These are phyloP conservation scores for Metschnikowia similis DNA, from an alignment of 805 yeast genomes.

Conservation along the genomic window DNA sequence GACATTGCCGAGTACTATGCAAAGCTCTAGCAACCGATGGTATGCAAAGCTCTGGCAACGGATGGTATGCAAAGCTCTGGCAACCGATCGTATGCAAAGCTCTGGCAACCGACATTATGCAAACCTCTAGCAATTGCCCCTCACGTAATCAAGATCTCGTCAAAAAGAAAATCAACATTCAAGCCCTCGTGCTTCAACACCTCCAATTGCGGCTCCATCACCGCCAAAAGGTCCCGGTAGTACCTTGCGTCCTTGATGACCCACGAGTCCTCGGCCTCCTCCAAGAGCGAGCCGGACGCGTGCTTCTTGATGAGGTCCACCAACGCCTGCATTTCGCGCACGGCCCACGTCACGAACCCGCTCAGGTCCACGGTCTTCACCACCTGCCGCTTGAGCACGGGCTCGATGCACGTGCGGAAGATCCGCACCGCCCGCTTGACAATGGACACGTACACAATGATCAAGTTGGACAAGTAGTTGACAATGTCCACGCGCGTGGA, in stretches of 20 bases:
- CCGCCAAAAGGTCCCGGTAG: constrained; percentile 52
- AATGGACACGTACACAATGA: constrained; percentile 35
- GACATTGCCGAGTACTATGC: constrained; percentile 58
- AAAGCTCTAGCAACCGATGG: too few species aligned
- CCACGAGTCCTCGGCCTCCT: constrained; percentile 12
- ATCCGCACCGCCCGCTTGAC: constrained; percentile 47
- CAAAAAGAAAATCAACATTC: constrained; percentile 68
- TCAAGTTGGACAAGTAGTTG: constrained; percentile 37
- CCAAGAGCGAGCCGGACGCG: constrained; percentile 52
- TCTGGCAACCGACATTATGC: too few species aligned
- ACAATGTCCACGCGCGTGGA: constrained; percentile 41
- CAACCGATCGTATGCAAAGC: too few species aligned
- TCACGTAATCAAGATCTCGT: constrained; percentile 28
- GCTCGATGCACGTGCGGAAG: constrained; percentile 50
- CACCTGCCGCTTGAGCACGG: constrained; percentile 25
- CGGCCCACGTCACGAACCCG: constrained; percentile 72
- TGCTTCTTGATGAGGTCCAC: constrained; percentile 61
- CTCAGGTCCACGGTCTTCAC: constrained; percentile 30
- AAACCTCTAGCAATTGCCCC: too few species aligned
- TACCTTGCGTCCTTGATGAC: constrained; percentile 39
- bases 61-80: too few species aligned
- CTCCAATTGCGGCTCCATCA: constrained; percentile 54
- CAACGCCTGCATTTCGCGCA: constrained; percentile 57
- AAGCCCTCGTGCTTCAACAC: constrained; percentile 64
- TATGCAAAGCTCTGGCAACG: too few species aligned